Percentiles rank a stretch among this genome's conserved stretches.
Evolutionary conservation across 495 filamentous ascomycete genomes (phyloP).

Genomic region (Podospora sp.): DNA sequence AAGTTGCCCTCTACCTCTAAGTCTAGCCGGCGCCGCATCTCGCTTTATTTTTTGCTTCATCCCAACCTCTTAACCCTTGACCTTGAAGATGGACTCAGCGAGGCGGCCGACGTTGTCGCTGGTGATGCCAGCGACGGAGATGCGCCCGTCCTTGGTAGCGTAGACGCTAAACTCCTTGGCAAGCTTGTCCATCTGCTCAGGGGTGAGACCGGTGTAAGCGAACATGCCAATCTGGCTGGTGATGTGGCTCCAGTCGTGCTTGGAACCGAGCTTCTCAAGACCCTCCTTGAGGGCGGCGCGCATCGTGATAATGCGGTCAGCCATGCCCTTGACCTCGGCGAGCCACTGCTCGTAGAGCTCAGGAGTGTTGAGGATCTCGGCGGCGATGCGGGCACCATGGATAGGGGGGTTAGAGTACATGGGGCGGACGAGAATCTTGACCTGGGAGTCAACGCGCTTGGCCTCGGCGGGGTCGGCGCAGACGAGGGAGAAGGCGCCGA

Average conservation of each 20-base stretch:
- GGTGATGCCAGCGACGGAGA: slow-evolving; percentile 97
- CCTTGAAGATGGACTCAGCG: slow-evolving; percentile 92
- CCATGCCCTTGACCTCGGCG: slow-evolving; percentile 96
- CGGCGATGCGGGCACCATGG: slow-evolving; percentile 92
- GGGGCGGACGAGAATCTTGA: slow-evolving; percentile 97
- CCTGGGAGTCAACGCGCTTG: slow-evolving; percentile 93
- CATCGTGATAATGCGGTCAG: slow-evolving; percentile 98
- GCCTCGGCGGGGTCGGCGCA: slow-evolving; percentile 84
- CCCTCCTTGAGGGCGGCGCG: slow-evolving; percentile 88
- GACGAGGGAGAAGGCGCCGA: slow-evolving; percentile 93
- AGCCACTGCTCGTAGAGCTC: slow-evolving; percentile 92
- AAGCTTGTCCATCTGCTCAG: slow-evolving; percentile 88
- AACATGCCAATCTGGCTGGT: slow-evolving; percentile 99
- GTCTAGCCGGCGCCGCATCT: not conserved
- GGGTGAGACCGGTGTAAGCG: slow-evolving; percentile 90
- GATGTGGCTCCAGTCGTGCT: slow-evolving; percentile 98
- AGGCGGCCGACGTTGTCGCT: slow-evolving; percentile 88
- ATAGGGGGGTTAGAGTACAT: slow-evolving; percentile 98
- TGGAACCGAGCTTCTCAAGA: slow-evolving; percentile 89
- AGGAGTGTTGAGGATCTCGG: slow-evolving; percentile 87
- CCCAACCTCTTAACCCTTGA: slow-evolving; percentile 58
- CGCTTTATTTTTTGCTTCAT: slow-evolving; percentile 1
- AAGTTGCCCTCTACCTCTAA: slow-evolving; percentile 24
- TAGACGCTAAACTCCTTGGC: slow-evolving; percentile 99
- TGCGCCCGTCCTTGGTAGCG: slow-evolving; percentile 94